These are phyloP conservation scores for Chytriomyces hyalinus DNA, from an alignment of 192 early-diverging fungal species.

Conservation along the genomic window DNA sequence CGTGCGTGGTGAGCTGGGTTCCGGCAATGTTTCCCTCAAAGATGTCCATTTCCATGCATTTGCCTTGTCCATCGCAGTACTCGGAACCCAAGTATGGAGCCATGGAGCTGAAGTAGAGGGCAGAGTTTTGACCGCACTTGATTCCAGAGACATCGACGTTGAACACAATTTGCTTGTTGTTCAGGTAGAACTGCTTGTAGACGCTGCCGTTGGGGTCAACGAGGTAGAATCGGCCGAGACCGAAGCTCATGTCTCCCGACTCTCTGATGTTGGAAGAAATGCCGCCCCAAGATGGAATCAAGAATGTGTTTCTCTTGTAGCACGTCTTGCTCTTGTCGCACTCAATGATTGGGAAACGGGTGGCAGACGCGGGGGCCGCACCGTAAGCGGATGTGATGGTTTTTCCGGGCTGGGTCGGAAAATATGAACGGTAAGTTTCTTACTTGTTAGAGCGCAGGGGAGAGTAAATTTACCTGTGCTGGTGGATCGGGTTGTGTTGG, in stretches of 20 bases:
- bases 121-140: conserved; percentile 47
- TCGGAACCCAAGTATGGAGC: conserved; percentile 7
- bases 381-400: not conserved
- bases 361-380: not conserved
- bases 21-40: conserved; percentile 40
- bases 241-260: not conserved
- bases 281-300: not conserved
- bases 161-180: conserved; percentile 29
- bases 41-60: conserved; percentile 44
- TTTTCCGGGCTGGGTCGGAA: not conserved
- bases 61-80: conserved; percentile 35
- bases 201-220: not conserved
- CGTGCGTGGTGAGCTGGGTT: conserved; percentile 37
- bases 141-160: conserved; percentile 44
- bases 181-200: conserved; percentile 17
- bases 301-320: not conserved
- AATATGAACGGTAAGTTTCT: not conserved
- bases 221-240: not conserved
- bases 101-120: conserved; percentile 39
- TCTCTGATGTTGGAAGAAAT: not conserved
- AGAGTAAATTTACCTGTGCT: not conserved
- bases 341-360: not conserved
- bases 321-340: not conserved
- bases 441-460: not conserved
- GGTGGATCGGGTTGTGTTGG: not conserved